Conservation (phyloP, 805 yeast genomes). For the Lipomyces sp. region DNA sequence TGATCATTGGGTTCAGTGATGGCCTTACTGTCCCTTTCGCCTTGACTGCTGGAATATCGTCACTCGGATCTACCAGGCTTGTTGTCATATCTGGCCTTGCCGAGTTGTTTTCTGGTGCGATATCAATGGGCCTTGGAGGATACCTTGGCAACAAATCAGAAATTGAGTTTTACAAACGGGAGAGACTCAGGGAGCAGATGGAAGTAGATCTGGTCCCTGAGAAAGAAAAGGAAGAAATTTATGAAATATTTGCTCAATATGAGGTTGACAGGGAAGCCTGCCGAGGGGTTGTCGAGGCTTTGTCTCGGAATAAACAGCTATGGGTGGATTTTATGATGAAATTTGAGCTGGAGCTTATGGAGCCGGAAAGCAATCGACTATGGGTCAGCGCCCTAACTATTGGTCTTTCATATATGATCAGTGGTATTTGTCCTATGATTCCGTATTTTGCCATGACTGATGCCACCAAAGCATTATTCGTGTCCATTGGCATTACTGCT, state of each 20-base stretch:
- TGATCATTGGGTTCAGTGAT: conserved; percentile 89
- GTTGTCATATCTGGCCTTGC: conserved; percentile 98
- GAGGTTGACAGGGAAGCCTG: neutral
- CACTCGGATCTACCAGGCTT: conserved; percentile 82
- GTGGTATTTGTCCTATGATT: conserved; percentile 79
- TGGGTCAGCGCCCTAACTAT: conserved; percentile 79
- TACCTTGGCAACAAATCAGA: conserved; percentile 91
- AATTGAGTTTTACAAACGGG: conserved; percentile 51
- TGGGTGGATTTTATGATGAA: conserved; percentile 73
- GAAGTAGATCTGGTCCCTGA: conserved; percentile 8
- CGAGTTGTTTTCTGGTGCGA: conserved; percentile 93
- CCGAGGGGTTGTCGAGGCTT: neutral
- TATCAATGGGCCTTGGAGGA: conserved; percentile 97
- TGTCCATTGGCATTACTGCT: conserved; percentile 78
- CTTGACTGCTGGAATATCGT: conserved; percentile 89
- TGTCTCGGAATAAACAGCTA: neutral
- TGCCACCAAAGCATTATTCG: conserved; percentile 76
- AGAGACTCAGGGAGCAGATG: conserved; percentile 4
- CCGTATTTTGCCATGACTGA: conserved; percentile 80
- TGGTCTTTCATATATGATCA: conserved; percentile 77
- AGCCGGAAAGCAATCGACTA: conserved; percentile 85
- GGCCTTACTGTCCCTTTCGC: conserved; percentile 98
- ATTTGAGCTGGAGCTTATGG: conserved; percentile 81
- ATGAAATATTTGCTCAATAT: conserved; percentile 9
- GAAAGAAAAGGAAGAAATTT: conserved; percentile 9